These are phyloP conservation scores for Flueggea neowawraea DNA, from an alignment of 441 rosid species.

Conservation along the genomic window DNA sequence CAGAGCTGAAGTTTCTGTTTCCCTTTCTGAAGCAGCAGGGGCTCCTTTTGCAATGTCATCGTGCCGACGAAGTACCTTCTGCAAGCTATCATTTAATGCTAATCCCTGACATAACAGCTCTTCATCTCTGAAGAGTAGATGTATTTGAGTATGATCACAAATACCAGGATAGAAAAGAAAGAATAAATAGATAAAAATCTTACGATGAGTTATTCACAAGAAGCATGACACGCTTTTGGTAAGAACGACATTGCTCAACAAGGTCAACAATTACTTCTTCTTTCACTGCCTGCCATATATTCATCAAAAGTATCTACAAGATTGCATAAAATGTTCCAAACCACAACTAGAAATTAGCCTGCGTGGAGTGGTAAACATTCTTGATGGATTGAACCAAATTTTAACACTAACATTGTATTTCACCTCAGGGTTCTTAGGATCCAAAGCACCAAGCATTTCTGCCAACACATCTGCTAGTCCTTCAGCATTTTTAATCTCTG, in stretches of 20 bases:
- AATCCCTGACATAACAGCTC: slow-evolving; percentile 79
- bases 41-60: slow-evolving; percentile 78
- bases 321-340: neutral
- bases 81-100: slow-evolving; percentile 78
- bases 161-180: neutral
- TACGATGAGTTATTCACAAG: slow-evolving; percentile 78
- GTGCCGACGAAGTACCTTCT: slow-evolving; percentile 78
- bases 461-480: slow-evolving; percentile 73
- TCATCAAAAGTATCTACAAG: slow-evolving; percentile 1
- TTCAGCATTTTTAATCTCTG: slow-evolving; percentile 75
- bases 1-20: slow-evolving; percentile 38
- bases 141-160: slow-evolving; percentile 11
- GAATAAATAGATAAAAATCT: slow-evolving; percentile 22
- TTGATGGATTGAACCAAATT: no score
- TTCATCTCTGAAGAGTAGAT: slow-evolving; percentile 62
- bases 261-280: slow-evolving; percentile 91
- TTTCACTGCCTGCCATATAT: slow-evolving; percentile 63
- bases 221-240: slow-evolving; percentile 80
- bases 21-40: slow-evolving; percentile 21
- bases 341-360: no score
- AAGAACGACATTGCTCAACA: slow-evolving; percentile 89
- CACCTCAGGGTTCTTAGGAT: slow-evolving; percentile 82
- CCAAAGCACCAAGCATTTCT: slow-evolving; percentile 95
- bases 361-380: no score
- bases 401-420: neutral